These are phyloP conservation scores for Heracleum sosnowskyi DNA, from an alignment of 129 eudicot genomes.

Conservation along the genomic window DNA sequence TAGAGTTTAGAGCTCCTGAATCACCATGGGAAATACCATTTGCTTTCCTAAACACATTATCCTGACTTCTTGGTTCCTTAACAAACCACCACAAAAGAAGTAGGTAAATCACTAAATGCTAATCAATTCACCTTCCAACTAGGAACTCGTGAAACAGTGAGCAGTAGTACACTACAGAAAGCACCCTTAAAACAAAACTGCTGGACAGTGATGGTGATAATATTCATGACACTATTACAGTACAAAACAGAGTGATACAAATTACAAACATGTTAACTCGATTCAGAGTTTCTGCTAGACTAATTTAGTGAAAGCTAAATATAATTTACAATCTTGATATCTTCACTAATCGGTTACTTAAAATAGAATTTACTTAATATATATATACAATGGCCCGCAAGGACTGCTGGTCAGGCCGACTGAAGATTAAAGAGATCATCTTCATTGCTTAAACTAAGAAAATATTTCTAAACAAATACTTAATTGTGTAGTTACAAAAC, in stretches of 20 bases:
- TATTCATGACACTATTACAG: not conserved
- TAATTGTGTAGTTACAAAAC: not conserved
- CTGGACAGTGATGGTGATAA: not conserved
- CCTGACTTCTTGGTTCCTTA: constrained; percentile 39
- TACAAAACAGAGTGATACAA: not conserved
- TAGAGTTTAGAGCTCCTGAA: constrained; percentile 28
- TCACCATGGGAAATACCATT: constrained; percentile 34
- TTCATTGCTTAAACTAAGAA: not conserved
- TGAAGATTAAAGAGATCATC: not conserved
- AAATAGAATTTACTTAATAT: not conserved
- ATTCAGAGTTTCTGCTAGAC: not conserved
- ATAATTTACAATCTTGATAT: not conserved
- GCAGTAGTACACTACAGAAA: too few relatives aligned
- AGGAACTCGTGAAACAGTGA: not conserved
- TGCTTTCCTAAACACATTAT: constrained; percentile 52
- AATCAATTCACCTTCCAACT: not conserved
- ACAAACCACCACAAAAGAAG: not conserved
- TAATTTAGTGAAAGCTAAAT: not conserved
- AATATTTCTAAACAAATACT: too few relatives aligned
- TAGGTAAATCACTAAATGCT: not conserved
- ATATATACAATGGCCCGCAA: not conserved
- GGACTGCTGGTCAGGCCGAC: not conserved
- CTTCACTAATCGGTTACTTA: not conserved
- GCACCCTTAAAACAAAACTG: too few relatives aligned
- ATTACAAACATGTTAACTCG: not conserved